Conservation (phyloP, 2,329 filamentous ascomycete genomes). For the Penicillium sp. region DNA sequence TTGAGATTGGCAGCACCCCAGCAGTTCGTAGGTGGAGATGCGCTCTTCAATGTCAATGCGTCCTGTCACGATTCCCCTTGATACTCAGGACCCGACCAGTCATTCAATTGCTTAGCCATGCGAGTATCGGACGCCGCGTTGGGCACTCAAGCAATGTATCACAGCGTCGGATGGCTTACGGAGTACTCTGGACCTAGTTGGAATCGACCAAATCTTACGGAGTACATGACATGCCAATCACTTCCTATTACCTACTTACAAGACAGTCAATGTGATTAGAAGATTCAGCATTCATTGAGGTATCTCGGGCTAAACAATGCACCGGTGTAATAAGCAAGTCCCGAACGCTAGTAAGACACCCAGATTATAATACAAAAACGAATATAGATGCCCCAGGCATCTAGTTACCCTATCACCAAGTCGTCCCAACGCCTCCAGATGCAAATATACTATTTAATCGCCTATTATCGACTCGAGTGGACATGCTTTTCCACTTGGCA, state of each 20-base stretch:
- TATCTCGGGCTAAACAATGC: background rate
- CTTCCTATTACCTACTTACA: background rate
- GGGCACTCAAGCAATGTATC: background rate
- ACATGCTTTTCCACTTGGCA: background rate
- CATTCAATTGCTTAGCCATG: background rate
- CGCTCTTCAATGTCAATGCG: background rate
- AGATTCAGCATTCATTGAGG: background rate
- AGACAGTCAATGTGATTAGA: background rate
- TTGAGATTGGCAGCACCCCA: conserved; percentile 1
- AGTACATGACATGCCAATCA: background rate
- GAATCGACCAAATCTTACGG: background rate
- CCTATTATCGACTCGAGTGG: background rate
- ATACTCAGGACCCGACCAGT: background rate
- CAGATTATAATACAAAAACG: background rate
- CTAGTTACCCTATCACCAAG: background rate
- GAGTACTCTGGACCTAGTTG: background rate
- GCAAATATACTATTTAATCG: background rate
- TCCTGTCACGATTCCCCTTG: background rate
- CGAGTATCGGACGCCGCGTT: background rate
- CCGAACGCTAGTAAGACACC: background rate
- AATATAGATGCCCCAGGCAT: background rate
- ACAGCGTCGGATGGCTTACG: background rate
- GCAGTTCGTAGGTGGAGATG: background rate
- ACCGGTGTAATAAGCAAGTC: background rate
- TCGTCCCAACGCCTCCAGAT: background rate